Evolutionary conservation across 2,329 filamentous ascomycete genomes (phyloP).

Genomic region (Fusarium chaquense): DNA sequence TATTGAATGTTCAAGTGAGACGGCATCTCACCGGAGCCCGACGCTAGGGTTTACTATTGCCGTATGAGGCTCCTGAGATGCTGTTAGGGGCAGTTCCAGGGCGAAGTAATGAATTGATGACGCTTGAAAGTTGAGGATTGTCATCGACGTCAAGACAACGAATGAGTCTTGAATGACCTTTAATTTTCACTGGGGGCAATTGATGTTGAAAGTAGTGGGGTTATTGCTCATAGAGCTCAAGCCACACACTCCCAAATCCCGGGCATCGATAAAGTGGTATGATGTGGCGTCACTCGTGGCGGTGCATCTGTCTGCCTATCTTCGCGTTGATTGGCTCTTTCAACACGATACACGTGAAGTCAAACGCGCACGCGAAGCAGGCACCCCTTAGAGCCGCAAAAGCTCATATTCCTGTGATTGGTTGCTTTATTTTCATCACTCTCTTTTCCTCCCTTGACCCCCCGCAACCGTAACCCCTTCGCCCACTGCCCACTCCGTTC

Average conservation of each 20-base stretch:
- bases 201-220: constrained; percentile 26
- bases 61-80: constrained; percentile 24
- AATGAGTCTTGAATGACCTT: constrained; percentile 35
- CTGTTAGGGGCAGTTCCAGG: constrained; percentile 18
- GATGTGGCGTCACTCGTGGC: constrained; percentile 10
- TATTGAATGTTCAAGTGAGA: constrained; percentile 41
- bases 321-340: not conserved
- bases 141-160: constrained; percentile 29
- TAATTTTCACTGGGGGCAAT: constrained; percentile 43
- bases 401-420: constrained; percentile 14
- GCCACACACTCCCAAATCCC: not conserved
- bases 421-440: constrained; percentile 18
- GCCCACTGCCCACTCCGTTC: constrained; percentile 38
- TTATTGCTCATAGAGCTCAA: constrained; percentile 19
- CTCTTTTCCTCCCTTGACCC: constrained; percentile 14
- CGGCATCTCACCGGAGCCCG: constrained; percentile 47
- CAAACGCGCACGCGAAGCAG: constrained; percentile 35
- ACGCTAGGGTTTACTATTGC: constrained; percentile 30
- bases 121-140: constrained; percentile 16
- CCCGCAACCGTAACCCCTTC: constrained; percentile 37
- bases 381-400: constrained; percentile 26
- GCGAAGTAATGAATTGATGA: constrained; percentile 32
- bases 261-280: constrained; percentile 6
- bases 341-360: constrained; percentile 19
- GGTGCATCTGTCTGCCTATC: not conserved